Conservation (phyloP, 306 rosid genomes). For the Dalbergia cochinchinensis region DNA sequence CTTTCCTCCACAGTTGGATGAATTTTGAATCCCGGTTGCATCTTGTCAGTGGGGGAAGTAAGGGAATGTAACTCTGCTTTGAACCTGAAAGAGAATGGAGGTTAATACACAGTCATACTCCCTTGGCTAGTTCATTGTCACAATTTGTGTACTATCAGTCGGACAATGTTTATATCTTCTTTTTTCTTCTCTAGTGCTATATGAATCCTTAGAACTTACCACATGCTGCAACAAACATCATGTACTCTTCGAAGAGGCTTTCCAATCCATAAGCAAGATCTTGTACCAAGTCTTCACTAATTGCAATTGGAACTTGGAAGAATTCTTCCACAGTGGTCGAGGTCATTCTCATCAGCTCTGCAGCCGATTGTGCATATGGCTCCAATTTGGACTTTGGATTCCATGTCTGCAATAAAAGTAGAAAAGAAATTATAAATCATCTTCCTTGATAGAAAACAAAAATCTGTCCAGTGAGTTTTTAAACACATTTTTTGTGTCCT, state of each 20-base stretch:
- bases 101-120: conserved; percentile 4
- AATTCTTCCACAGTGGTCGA: conserved; percentile 66
- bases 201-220: conserved; percentile 59
- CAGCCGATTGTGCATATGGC: conserved; percentile 79
- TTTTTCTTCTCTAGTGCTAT: background rate
- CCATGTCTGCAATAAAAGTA: conserved; percentile 73
- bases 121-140: background rate
- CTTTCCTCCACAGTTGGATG: conserved; percentile 71
- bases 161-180: background rate
- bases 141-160: background rate
- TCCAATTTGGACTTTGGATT: conserved; percentile 88
- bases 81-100: conserved; percentile 61
- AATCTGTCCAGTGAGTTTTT: background rate
- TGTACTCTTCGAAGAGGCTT: conserved; percentile 68
- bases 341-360: conserved; percentile 69
- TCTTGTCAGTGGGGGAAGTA: conserved; percentile 92
- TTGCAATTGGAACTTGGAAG: conserved; percentile 76
- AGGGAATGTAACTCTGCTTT: conserved; percentile 78
- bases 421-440: background rate
- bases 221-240: conserved; percentile 77
- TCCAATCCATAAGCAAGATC: conserved; percentile 82
- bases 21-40: conserved; percentile 77
- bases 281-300: conserved; percentile 75
- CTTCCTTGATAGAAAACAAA: background rate
- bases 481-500: conserved; percentile 6